A percentile compares a stretch with the other conserved stretches of the same genome.
Evolutionary conservation across 768 basidiomycete genomes (phyloP).

Genomic region (Mycena venus): DNA sequence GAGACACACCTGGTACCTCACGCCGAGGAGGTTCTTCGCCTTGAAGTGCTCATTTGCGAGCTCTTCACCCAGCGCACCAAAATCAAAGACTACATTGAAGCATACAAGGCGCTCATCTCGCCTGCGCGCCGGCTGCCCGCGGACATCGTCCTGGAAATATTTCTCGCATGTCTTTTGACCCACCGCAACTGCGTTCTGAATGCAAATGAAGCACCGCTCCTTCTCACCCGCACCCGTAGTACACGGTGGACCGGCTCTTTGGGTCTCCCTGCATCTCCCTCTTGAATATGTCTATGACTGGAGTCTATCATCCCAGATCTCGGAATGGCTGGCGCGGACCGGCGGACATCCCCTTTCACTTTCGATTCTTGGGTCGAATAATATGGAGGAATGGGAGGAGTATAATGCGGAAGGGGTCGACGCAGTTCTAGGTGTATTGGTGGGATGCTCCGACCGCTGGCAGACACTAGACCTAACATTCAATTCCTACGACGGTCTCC

Average conservation of each 20-base stretch:
- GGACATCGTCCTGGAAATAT: constrained; percentile 42
- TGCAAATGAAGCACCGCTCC: constrained; percentile 34
- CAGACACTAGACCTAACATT: neutral
- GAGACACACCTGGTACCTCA: neutral
- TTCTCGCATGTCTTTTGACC: constrained; percentile 39
- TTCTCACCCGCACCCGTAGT: constrained; percentile 39
- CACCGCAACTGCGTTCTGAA: constrained; percentile 28
- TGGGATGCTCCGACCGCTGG: neutral
- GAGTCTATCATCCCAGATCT: too few species aligned
- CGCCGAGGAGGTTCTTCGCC: neutral
- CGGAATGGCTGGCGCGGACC: neutral
- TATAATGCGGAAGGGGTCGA: neutral
- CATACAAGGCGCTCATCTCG: constrained; percentile 39
- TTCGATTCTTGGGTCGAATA: neutral
- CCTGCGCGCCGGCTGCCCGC: constrained; percentile 38
- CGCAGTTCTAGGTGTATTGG: neutral
- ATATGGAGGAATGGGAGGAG: neutral
- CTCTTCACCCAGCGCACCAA: neutral
- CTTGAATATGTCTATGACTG: neutral
- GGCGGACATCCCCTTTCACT: neutral
- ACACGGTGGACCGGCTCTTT: constrained; percentile 44
- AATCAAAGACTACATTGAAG: constrained; percentile 14
- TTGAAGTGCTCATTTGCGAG: neutral
- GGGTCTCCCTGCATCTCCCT: constrained; percentile 22
- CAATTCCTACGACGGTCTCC: neutral